Conservation (phyloP, 2,329 filamentous ascomycete species). For the Monosporascus sp. region DNA sequence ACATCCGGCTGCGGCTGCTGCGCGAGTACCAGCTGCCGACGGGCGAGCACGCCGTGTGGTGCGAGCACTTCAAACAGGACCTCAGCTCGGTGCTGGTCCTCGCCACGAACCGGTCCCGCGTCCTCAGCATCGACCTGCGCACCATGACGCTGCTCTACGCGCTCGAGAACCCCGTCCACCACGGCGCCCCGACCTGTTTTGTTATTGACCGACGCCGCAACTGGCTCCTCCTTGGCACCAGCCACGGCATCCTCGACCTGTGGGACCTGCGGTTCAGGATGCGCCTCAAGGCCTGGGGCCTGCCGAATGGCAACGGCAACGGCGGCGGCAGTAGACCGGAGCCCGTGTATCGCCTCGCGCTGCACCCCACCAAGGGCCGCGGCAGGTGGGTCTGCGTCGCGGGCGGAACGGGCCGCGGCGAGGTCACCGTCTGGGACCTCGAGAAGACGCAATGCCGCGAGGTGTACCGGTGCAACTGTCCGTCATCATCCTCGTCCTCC, state of each 20-base stretch:
- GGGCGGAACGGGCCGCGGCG: conserved; percentile 79
- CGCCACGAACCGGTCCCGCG: conserved; percentile 77
- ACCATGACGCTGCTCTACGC: conserved; percentile 78
- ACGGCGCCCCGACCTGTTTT: conserved; percentile 88
- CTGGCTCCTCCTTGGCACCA: conserved; percentile 88
- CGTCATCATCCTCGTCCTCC: background rate
- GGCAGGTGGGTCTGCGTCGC: conserved; percentile 84
- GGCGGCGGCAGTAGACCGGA: background rate
- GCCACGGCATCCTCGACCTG: conserved; percentile 84
- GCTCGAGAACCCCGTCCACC: conserved; percentile 81
- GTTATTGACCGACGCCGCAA: conserved; percentile 79
- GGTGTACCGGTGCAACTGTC: conserved; percentile 57
- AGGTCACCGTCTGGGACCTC: conserved; percentile 92
- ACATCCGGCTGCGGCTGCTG: conserved; percentile 70
- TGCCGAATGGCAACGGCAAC: conserved; percentile 40
- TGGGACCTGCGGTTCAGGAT: conserved; percentile 97
- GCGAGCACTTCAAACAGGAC: conserved; percentile 84
- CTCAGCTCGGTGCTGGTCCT: conserved; percentile 76
- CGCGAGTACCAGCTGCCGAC: conserved; percentile 73
- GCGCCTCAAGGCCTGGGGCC: conserved; percentile 80
- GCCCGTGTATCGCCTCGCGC: conserved; percentile 68
- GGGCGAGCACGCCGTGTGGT: conserved; percentile 79
- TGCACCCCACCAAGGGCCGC: conserved; percentile 73
- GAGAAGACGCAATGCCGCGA: conserved; percentile 86
- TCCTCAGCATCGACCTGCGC: conserved; percentile 80